A percentile compares a stretch with the other conserved stretches of the same genome.
Evolutionary conservation across 352 stramenopile species (phyloP).

Genomic region (Pythium grandisporangium): DNA sequence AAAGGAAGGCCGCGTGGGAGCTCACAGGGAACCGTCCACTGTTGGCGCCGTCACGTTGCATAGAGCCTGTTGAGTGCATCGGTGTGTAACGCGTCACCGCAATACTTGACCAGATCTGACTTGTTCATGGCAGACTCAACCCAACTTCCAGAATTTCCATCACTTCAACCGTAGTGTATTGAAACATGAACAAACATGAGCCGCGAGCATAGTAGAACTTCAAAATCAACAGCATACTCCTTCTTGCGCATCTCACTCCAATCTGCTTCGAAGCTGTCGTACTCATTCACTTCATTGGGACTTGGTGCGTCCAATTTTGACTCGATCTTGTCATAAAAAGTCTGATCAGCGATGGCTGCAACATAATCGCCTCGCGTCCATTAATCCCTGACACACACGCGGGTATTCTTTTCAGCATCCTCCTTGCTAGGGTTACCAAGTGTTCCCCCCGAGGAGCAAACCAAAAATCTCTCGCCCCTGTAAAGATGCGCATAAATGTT

Average conservation of each 20-base stretch:
- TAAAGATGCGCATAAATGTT: background rate
- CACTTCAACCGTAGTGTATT: background rate
- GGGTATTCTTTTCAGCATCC: background rate
- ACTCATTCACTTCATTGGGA: background rate
- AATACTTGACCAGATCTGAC: background rate
- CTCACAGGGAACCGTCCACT: background rate
- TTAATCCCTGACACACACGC: background rate
- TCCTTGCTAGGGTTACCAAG: background rate
- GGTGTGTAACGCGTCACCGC: background rate
- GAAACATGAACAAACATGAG: background rate
- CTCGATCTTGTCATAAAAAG: background rate
- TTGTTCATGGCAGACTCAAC: background rate
- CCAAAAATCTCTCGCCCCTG: background rate
- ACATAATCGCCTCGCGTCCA: background rate
- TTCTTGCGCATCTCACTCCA: background rate
- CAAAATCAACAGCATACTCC: background rate
- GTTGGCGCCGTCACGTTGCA: background rate
- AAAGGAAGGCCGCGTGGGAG: slow-evolving; percentile 4
- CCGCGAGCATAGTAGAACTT: background rate
- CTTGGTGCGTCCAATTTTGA: background rate
- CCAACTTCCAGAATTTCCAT: background rate
- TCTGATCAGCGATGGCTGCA: background rate
- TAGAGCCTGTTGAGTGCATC: slow-evolving; percentile 2
- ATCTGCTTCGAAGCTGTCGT: background rate
- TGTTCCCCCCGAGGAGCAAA: slow-evolving; percentile 2